Evolutionary conservation across 2,329 filamentous ascomycete species (phyloP).

Genomic region (Trichophyton benhamiae): DNA sequence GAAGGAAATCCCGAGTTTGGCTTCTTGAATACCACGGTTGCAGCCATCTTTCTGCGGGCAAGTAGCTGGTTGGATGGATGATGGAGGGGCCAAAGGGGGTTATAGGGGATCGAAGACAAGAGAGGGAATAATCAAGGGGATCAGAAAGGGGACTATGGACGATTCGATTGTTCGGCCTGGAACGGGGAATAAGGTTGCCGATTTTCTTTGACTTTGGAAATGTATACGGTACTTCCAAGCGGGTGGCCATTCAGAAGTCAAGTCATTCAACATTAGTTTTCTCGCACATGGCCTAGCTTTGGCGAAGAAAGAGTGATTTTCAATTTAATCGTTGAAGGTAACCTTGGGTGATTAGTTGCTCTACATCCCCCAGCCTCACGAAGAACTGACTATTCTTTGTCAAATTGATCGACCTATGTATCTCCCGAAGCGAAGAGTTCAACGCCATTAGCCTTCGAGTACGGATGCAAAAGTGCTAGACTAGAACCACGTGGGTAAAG

Average conservation of each 20-base stretch:
- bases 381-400: slow-evolving; percentile 98
- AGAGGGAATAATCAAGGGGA: not conserved
- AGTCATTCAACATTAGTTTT: not conserved
- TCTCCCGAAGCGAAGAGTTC: slow-evolving; percentile 1
- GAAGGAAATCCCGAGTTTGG: not conserved
- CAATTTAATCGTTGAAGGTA: slow-evolving; percentile 83
- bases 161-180: not conserved
- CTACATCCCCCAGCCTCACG: slow-evolving; percentile 88
- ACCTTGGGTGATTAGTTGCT: slow-evolving; percentile 83
- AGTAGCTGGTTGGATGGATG: not conserved
- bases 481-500: not conserved
- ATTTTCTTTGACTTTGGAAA: not conserved
- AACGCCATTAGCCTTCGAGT: not conserved
- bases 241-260: not conserved
- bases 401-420: slow-evolving; percentile 70
- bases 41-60: not conserved
- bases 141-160: not conserved
- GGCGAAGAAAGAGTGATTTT: slow-evolving; percentile 21
- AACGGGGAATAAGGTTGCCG: not conserved
- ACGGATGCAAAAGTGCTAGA: not conserved
- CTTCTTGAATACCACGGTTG: not conserved
- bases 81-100: not conserved
- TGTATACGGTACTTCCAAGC: slow-evolving; percentile 1
- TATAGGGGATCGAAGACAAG: not conserved
- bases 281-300: not conserved